phyloP scores from a whole-genome alignment of 371 early-diverging fungal genomes.

The Actinomucor elegans region DNA sequence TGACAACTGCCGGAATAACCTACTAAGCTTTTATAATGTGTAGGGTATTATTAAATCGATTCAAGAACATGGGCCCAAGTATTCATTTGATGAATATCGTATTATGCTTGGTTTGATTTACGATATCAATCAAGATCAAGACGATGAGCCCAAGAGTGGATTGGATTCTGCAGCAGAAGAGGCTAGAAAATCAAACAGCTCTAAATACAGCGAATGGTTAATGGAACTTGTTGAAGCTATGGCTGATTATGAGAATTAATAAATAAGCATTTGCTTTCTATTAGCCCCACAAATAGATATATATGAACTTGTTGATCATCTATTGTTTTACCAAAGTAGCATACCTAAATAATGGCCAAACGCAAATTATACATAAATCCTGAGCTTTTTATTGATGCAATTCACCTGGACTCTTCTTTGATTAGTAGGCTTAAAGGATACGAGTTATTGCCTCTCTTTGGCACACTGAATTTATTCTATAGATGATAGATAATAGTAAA shows the following conservation, averaged over 20 bases:
- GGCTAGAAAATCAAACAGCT: conserved; percentile 15
- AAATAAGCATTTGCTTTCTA: too few species aligned
- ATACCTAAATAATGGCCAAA: too few species aligned
- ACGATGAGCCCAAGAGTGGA: conserved; percentile 16
- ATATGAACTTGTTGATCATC: background rate
- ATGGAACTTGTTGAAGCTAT: conserved; percentile 46
- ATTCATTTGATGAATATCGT: conserved; percentile 52
- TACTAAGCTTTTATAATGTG: too few species aligned
- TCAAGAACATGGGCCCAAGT: conserved; percentile 44
- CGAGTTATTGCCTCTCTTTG: too few species aligned
- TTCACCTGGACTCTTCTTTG: too few species aligned
- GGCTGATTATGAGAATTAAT: conserved; percentile 41
- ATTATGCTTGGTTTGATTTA: conserved; percentile 45
- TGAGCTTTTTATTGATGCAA: too few species aligned
- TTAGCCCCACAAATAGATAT: too few species aligned
- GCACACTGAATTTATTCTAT: too few species aligned
- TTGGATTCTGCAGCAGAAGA: conserved; percentile 5
- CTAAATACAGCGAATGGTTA: conserved; percentile 44
- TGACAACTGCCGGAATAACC: too few species aligned
- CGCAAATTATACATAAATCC: too few species aligned
- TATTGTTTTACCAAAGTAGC: background rate
- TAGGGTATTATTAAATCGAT: conserved; percentile 41
- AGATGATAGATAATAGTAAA: too few species aligned
- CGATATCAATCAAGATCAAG: conserved; percentile 33
- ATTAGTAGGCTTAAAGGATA: too few species aligned